Evolutionary conservation across 2,329 filamentous ascomycete species (phyloP), one percentile per base, ranked within the genome.

Genomic region (Falciphora oryzae): DNA sequence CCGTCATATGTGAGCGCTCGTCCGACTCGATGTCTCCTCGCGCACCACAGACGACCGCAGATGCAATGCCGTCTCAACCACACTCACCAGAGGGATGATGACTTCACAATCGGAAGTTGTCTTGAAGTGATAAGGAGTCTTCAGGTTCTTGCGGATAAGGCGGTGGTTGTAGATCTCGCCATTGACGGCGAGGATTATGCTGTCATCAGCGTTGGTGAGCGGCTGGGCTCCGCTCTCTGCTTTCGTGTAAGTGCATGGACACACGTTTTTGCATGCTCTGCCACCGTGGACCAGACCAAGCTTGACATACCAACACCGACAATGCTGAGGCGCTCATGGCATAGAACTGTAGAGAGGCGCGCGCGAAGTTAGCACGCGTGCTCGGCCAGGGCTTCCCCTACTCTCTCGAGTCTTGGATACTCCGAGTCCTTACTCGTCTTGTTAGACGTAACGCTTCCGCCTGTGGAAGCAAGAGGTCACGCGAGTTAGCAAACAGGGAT

Each of bases 101-200:
- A 99, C 94, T 80, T 99, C 95, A 80, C 95, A 99, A 75, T 99
- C 95, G 53, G 94, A 98, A 75, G 95, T 90, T 69, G 95, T 99
- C 88, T 97, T 97, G 88, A 98, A 99, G 78, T 93, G 89, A 79
- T 97, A 97, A 53, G 88, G 85, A 66, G 83, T 87, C 80, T 92
- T 92, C 72, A 97, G 82, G 72, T 83, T 83, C 81, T 97, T 98
- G 75, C 95, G 90, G 74, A 99, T 84, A 73, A 97, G 86, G 75
- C 94, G 91, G 81, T 99, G 95, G 88, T 99, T 99, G 85, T 99
- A 99, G 77, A 99, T 99, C 78, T 99, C 95, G 79, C 95, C 95
- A 79, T 99, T 99, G 86, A 98, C 95, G 69, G 95, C 94, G 67
- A 99, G 87, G 69, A 94, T 89, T 73, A 99, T 89, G 72, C 84